Conservation (phyloP, 129 eudicot species). For the Mikania micrantha region DNA sequence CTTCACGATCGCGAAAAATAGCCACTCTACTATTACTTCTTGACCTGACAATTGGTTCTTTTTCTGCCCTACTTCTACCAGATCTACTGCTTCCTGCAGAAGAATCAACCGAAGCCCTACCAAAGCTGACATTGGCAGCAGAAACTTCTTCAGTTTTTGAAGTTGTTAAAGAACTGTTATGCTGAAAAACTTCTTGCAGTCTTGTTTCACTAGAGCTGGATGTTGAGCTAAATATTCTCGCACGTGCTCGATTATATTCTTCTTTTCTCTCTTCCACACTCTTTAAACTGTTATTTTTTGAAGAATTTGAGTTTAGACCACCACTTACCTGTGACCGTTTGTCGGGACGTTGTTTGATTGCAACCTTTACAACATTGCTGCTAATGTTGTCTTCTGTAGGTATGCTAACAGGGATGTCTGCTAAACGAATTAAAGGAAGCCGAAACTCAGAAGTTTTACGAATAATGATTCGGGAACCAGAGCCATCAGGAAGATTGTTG, state of each 20-base stretch:
- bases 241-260: slow-evolving; percentile 92
- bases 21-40: slow-evolving; percentile 74
- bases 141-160: slow-evolving; percentile 51
- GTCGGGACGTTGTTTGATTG: slow-evolving; percentile 87
- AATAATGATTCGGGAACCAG: slow-evolving; percentile 73
- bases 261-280: slow-evolving; percentile 96
- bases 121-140: slow-evolving; percentile 42
- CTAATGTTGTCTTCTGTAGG: slow-evolving; percentile 44
- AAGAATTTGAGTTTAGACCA: slow-evolving; percentile 34
- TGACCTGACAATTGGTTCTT: slow-evolving; percentile 66
- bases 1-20: slow-evolving; percentile 85
- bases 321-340: slow-evolving; percentile 32
- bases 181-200: slow-evolving; percentile 43
- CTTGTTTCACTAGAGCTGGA: slow-evolving; percentile 44
- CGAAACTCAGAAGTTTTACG: slow-evolving; percentile 65
- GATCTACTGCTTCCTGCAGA: slow-evolving; percentile 73
- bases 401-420: slow-evolving; percentile 71
- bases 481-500: slow-evolving; percentile 60
- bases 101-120: slow-evolving; percentile 50
- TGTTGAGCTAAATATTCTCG: slow-evolving; percentile 67
- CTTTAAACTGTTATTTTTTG: slow-evolving; percentile 52
- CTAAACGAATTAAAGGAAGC: slow-evolving; percentile 66
- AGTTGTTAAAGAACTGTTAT: slow-evolving; percentile 33
- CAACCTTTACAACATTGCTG: slow-evolving; percentile 56
- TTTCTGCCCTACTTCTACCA: slow-evolving; percentile 69